These are phyloP conservation scores for Venturia oleaginea DNA, from an alignment of 2,329 filamentous ascomycete species.

Conservation along the genomic window DNA sequence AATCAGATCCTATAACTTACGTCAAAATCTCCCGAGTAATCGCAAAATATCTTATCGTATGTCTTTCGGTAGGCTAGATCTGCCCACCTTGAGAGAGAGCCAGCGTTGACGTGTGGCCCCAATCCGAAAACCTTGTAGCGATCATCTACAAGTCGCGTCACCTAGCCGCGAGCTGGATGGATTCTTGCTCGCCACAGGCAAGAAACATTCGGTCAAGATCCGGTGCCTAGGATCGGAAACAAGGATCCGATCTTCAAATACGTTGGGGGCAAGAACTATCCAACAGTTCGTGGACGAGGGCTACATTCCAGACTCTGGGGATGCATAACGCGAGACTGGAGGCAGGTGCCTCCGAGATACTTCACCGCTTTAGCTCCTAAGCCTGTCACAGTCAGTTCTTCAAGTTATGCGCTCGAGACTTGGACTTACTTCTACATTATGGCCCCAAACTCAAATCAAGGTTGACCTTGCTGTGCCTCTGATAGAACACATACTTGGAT, in stretches of 20 bases:
- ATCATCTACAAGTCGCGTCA: not conserved
- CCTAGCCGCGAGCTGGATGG: not conserved
- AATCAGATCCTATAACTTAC: conserved; percentile 29
- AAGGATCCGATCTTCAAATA: not conserved
- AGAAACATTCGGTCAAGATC: not conserved
- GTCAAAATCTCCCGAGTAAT: conserved; percentile 30
- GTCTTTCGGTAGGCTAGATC: conserved; percentile 30
- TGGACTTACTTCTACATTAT: no score
- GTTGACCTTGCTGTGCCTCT: no score
- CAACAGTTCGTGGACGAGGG: no score
- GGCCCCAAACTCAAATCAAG: no score
- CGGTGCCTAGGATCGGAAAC: not conserved
- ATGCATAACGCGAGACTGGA: no score
- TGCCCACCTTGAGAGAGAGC: conserved; percentile 35
- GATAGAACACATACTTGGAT: no score
- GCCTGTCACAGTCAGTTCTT: not conserved
- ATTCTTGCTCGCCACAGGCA: not conserved
- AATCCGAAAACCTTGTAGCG: conserved; percentile 22
- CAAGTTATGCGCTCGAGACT: no score
- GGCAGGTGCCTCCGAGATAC: not conserved
- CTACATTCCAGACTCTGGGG: no score
- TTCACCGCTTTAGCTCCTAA: not conserved
- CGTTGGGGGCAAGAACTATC: no score
- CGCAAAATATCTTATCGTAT: conserved; percentile 31
- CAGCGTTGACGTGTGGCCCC: conserved; percentile 37